Evolutionary conservation across 192 early-diverging fungal species (phyloP), one percentile per base, ranked within the genome.

Genomic region (Backusella psychrophila): DNA sequence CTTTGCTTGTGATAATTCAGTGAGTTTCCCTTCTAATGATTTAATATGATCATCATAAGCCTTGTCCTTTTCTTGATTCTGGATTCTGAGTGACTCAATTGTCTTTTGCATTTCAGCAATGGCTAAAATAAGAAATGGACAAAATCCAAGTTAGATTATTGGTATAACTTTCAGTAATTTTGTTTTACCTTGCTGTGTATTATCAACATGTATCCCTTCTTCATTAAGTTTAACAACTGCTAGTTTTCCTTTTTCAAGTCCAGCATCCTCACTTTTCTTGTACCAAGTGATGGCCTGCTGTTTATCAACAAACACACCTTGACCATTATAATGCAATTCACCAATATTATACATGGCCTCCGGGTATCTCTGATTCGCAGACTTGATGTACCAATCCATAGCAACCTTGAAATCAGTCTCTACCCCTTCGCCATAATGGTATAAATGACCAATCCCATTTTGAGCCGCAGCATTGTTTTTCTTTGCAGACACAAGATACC

Each of bases 91-190:
- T 59, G 15, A 4, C 2, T 59, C 53, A 12, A 59, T 59, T 3
- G 53, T 59, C 53, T 59, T 59, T 26, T 59, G 53, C 53, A 59
- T 59, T 59, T 59, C 53, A 26, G 53, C 56, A 63, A 63, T 23
- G 3, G 4, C 56, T 63, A 63, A 63, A 63, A 29, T 11, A 63
- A 29, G 7, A 26, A 52, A 49, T 19, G 15, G 1, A 15, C 1
- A 23, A 14, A 21, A 26, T 59, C 1, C 21, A 4, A 59, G 23
- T 59, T 3, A n/a, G 21, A 0, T 23, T 4, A 6, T 11, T 23
- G 23, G 0, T 26, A 19, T 12, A 26, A 4, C 8, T 26, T 12
- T 12, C 23, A 26, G 23, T 59, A 9, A 11, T 23, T 26, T 26
- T 59, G 23, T 4, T 26, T 12, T 59, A 59, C 56, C 56, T 59